phyloP scores from a whole-genome alignment of 225 moss, liverwort and hornwort genomes.

The Sphagnum contortum region DNA sequence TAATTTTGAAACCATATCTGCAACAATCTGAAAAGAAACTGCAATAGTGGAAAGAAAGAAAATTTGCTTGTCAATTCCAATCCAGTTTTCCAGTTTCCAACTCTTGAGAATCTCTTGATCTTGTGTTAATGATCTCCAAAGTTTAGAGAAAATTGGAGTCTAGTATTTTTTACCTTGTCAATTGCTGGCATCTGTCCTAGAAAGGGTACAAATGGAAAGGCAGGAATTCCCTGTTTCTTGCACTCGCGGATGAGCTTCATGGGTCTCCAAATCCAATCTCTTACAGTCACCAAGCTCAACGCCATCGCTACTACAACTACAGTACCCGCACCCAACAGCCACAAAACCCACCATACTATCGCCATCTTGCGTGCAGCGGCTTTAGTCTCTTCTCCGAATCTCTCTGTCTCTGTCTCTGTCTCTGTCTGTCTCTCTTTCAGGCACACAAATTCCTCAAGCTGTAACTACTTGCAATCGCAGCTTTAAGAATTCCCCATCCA shows the following conservation, averaged over 20 bases:
- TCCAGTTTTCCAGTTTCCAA: not conserved
- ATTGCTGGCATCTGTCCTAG: slow-evolving; percentile 82
- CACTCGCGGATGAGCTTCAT: slow-evolving; percentile 48
- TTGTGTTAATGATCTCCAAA: not conserved
- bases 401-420: no score
- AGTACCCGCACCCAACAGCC: no score
- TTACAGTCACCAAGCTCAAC: no score
- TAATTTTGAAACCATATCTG: not conserved
- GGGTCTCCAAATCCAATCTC: slow-evolving; percentile 71
- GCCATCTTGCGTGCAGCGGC: no score
- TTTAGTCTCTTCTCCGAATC: no score
- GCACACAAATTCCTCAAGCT: no score
- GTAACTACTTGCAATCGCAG: no score
- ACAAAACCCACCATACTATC: no score
- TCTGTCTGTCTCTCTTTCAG: no score
- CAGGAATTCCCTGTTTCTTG: slow-evolving; percentile 65
- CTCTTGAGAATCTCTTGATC: not conserved
- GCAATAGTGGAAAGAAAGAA: not conserved
- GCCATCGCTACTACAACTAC: no score
- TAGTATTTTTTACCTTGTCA: slow-evolving; percentile 31
- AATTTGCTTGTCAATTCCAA: not conserved
- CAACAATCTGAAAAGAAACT: not conserved
- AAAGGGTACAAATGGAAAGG: slow-evolving; percentile 70
- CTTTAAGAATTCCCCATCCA: no score
- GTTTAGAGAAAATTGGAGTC: not conserved